Conservation (phyloP, 768 basidiomycete species). For the Piloderma croceum region DNA sequence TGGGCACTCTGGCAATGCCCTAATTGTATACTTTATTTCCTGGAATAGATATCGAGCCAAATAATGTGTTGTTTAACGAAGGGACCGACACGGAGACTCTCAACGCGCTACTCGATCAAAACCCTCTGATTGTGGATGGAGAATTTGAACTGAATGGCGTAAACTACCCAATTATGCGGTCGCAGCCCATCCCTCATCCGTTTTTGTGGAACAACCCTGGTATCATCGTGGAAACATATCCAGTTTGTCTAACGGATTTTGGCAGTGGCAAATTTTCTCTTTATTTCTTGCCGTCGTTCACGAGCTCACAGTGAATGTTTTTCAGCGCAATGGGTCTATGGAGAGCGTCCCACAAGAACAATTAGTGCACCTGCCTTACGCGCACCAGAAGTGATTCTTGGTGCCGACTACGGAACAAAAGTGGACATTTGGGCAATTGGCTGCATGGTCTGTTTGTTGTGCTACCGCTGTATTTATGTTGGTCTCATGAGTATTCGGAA, state of each 20-base stretch:
- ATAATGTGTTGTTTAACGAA: constrained; percentile 21
- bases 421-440: constrained; percentile 29
- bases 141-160: too few species aligned
- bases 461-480: background rate
- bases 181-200: constrained; percentile 15
- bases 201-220: constrained; percentile 11
- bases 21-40: constrained; percentile 1
- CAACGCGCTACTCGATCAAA: constrained; percentile 5
- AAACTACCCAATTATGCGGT: constrained; percentile 6
- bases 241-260: constrained; percentile 17
- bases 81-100: constrained; percentile 7
- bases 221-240: constrained; percentile 12
- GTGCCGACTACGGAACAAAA: constrained; percentile 14
- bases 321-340: constrained; percentile 16
- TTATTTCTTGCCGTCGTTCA: background rate
- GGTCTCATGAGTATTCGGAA: too few species aligned
- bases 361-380: constrained; percentile 19
- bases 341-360: constrained; percentile 16
- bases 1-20: background rate
- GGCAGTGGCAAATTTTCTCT: constrained; percentile 14
- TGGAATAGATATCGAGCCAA: constrained; percentile 23
- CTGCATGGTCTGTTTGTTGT: constrained; percentile 18
- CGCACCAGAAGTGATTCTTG: constrained; percentile 24
- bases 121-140: constrained; percentile 4
- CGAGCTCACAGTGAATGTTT: background rate